Evolutionary conservation across 73 alveolate genomes (phyloP).

Genomic region (Symbiodinium pilosum): DNA sequence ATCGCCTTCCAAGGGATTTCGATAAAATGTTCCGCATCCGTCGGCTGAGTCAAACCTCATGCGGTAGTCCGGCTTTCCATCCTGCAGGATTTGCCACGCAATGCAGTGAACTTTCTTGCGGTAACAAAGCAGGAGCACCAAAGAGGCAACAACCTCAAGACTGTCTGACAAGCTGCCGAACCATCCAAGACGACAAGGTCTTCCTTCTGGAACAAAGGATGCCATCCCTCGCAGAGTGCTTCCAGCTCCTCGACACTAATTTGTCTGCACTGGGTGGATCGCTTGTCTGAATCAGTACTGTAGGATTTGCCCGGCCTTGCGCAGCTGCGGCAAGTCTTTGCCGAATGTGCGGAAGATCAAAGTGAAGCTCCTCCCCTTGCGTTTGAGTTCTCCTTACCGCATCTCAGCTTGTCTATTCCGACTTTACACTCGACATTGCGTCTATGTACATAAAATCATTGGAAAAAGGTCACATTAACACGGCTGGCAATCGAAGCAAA

Average conservation of each 20-base stretch:
- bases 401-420: no score
- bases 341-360: slow-evolving; percentile 85
- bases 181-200: slow-evolving; percentile 64
- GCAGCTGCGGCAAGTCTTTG: slow-evolving; percentile 75
- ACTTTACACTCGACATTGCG: no score
- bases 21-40: slow-evolving; percentile 70
- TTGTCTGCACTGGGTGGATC: no score
- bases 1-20: slow-evolving; percentile 46
- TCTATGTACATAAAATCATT: no score
- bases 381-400: slow-evolving; percentile 54
- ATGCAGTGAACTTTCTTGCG: no score
- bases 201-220: slow-evolving; percentile 67
- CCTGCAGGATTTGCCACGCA: not conserved
- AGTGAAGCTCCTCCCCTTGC: slow-evolving; percentile 72
- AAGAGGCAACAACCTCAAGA: not conserved
- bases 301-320: no score
- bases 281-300: no score
- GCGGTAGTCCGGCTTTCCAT: slow-evolving; percentile 80
- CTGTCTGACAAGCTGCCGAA: slow-evolving; percentile 2
- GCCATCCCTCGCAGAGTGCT: slow-evolving; percentile 82
- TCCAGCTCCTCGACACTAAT: slow-evolving; percentile 42
- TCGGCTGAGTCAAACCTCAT: slow-evolving; percentile 52
- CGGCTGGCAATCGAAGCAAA: slow-evolving; percentile 40
- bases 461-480: no score
- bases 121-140: not conserved